Evolutionary conservation across 805 yeast genomes (phyloP).

Genomic region (Candida parachauliodes): DNA sequence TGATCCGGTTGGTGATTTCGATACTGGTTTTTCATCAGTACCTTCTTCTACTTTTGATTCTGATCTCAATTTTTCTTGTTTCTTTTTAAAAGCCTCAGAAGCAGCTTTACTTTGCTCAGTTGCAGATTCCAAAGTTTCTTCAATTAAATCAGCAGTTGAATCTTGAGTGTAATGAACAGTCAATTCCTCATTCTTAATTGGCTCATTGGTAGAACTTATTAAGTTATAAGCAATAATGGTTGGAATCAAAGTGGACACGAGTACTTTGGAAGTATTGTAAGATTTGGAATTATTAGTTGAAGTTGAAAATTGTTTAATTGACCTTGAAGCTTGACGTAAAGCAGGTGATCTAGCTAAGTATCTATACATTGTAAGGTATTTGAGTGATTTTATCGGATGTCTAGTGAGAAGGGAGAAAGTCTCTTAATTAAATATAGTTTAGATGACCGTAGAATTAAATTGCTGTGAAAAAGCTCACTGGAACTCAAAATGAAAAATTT

Average conservation of each 20-base stretch:
- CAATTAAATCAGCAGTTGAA: constrained; percentile 5
- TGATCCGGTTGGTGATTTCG: constrained; percentile 1
- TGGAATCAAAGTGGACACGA: constrained; percentile 5
- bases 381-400: not conserved
- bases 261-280: not conserved
- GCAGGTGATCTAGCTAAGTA: constrained; percentile 12
- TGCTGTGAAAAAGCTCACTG: not conserved
- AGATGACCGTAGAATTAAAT: not conserved
- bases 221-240: constrained; percentile 6
- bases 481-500: not conserved
- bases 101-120: constrained; percentile 9
- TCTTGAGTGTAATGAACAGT: not conserved
- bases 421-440: not conserved
- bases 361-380: constrained; percentile 17
- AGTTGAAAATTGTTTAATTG: constrained; percentile 7
- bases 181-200: constrained; percentile 2
- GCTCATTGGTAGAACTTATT: not conserved
- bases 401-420: not conserved
- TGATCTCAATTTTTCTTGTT: constrained; percentile 3
- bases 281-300: not conserved
- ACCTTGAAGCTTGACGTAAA: constrained; percentile 12
- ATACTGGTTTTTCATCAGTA: not conserved
- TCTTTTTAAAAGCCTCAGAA: constrained; percentile 1
- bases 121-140: constrained; percentile 6
- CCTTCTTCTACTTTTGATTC: not conserved